These are phyloP conservation scores for Ustilago xerochloae DNA, from an alignment of 1,284 basidiomycete genomes.

Conservation along the genomic window DNA sequence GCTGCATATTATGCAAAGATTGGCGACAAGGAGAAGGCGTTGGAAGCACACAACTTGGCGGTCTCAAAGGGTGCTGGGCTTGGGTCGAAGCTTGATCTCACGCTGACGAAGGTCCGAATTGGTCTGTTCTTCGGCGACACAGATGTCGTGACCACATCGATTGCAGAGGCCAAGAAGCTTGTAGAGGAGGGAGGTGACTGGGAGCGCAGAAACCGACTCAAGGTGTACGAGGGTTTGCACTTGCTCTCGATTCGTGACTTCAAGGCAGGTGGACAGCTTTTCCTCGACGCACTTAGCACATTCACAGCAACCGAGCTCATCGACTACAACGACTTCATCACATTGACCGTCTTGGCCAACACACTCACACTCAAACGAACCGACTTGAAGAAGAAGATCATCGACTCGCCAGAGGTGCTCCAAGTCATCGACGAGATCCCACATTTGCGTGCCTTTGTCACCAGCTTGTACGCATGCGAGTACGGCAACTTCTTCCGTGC, in stretches of 20 bases:
- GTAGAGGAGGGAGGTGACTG: constrained; percentile 97
- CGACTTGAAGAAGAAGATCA: constrained; percentile 87
- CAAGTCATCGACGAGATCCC: constrained; percentile 70
- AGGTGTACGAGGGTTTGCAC: constrained; percentile 92
- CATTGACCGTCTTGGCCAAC: constrained; percentile 83
- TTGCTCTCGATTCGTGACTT: constrained; percentile 82
- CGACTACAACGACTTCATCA: constrained; percentile 90
- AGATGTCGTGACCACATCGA: constrained; percentile 78
- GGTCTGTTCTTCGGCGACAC: constrained; percentile 91
- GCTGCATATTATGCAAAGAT: constrained; percentile 89
- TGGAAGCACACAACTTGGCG: constrained; percentile 84
- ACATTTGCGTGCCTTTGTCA: constrained; percentile 71
- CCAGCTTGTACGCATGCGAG: constrained; percentile 85
- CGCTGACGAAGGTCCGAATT: constrained; percentile 86
- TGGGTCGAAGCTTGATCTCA: constrained; percentile 92
- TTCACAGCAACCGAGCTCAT: constrained; percentile 93
- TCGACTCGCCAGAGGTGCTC: constrained; percentile 73
- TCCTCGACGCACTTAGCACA: constrained; percentile 90
- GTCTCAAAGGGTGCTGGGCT: constrained; percentile 92
- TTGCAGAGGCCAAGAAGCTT: constrained; percentile 83
- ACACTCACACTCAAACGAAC: constrained; percentile 82
- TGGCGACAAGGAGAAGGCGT: constrained; percentile 78
- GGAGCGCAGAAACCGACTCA: constrained; percentile 94
- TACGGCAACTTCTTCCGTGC: constrained; percentile 94
- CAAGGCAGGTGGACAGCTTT: constrained; percentile 74